Base-by-base conservation (phyloP, 164 flowering plant genomes). In the Sedum album region DNA sequence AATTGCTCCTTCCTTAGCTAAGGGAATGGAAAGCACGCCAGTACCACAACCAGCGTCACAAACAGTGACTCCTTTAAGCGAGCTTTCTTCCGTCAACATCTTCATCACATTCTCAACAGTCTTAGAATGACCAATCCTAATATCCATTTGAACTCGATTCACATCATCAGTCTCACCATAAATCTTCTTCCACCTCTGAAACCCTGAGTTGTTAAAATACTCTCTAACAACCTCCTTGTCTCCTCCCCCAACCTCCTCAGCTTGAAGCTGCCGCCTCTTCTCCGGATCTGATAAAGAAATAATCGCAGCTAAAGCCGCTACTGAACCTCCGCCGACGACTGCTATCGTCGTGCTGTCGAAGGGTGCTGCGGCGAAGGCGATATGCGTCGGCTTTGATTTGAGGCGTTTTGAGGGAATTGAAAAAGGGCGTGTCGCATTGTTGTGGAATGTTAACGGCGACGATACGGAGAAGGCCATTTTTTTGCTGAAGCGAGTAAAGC, bases 21-120 rank as follows among this genome's bases (percentile, higher is more conserved):
- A 79, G 1, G 96, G 99, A 73, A 95, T 84, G 13, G 99, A 73
- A 30, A 95, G 81, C 53, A 73, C 77, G 0, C 99, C 99, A 0
- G 96, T 90, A 28, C 99, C 99, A 51, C 99, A 95, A 5, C 99
- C 97, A 25, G 97, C 99, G 70, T 95, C 97, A 68, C 97, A 91
- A 8, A 94, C 87, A 4, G 89, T 82, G 25, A 94, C 84, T 0
- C 96, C 96, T 2, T 53, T 11, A 15, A 95, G 73, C 30, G 90
- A 65, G 5, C 91, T 84, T 0, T 88, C 96, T 0, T 91, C 99
- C 0, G 70, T 31, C 76, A 93, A 70, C 88, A 93, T 86, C 76
- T 77, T 71, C 73, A 91, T 65, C 4, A 76, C 85, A 72, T 82
- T 93, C 79, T 91, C 97, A 13, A 91, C 94, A 15, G 92, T 85